These are phyloP conservation scores for Quercus phellos DNA, from an alignment of 331 rosid genomes.

Conservation along the genomic window DNA sequence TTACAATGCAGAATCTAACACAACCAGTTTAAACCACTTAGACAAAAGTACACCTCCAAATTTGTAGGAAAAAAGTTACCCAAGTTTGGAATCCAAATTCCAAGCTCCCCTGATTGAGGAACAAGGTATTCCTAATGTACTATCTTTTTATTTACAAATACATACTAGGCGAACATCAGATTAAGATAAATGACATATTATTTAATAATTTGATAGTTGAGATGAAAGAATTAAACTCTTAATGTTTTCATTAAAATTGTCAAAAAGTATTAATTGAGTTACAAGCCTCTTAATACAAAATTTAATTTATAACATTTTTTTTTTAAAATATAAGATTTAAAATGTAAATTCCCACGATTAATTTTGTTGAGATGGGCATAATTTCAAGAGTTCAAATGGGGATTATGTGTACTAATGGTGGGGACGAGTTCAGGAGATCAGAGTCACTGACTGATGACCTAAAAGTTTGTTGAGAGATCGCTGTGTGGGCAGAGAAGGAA, in stretches of 20 bases:
- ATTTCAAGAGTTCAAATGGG: background rate
- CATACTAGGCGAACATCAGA: too few relatives aligned
- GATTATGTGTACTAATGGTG: background rate
- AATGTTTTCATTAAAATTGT: accelerated
- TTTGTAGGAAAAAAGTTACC: too few relatives aligned
- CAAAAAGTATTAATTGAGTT: accelerated
- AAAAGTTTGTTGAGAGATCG: background rate
- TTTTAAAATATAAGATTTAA: too few relatives aligned
- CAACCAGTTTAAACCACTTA: too few relatives aligned
- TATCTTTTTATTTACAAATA: background rate
- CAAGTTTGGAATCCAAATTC: background rate
- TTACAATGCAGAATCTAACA: background rate
- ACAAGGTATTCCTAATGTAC: too few relatives aligned
- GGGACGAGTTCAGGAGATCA: background rate
- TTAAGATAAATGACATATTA: too few relatives aligned
- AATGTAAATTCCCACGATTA: too few relatives aligned
- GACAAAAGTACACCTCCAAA: too few relatives aligned
- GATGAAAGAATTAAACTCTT: accelerated
- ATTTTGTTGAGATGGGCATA: too few relatives aligned
- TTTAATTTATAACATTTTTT: too few relatives aligned
- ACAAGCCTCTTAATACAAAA: accelerated
- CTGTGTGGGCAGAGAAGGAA: background rate
- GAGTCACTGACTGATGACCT: background rate
- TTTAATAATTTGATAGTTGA: too few relatives aligned
- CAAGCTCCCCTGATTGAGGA: too few relatives aligned